Evolutionary conservation across 1,284 basidiomycete genomes (phyloP).

Genomic region (Microbotryomycetes sp.): DNA sequence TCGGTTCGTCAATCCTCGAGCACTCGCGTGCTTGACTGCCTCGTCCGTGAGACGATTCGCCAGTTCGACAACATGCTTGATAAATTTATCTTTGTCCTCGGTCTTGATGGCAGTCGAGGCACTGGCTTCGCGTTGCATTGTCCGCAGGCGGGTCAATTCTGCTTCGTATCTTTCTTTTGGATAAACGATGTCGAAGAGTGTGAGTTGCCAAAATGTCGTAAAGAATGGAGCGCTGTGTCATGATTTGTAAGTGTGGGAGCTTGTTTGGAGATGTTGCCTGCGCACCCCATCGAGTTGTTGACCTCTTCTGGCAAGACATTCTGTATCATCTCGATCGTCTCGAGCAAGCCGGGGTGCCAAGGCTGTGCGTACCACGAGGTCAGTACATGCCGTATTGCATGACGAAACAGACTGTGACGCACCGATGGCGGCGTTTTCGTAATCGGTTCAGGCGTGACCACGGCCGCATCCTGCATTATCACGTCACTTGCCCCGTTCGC

Average conservation of each 20-base stretch:
- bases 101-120: neutral
- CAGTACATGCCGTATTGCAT: neutral
- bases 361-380: constrained; percentile 39
- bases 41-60: constrained; percentile 36
- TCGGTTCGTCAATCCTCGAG: constrained; percentile 41
- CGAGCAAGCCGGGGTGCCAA: constrained; percentile 64
- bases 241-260: neutral
- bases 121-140: constrained; percentile 29
- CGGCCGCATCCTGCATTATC: neutral
- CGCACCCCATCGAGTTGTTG: constrained; percentile 63
- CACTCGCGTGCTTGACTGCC: constrained; percentile 31
- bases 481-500: too few species aligned
- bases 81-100: constrained; percentile 22
- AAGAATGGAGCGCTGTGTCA: constrained; percentile 71
- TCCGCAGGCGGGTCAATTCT: constrained; percentile 41
- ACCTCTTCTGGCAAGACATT: constrained; percentile 59
- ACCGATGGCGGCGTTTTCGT: neutral
- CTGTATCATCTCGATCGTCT: constrained; percentile 61
- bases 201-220: constrained; percentile 88
- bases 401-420: neutral
- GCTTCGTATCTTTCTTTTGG: constrained; percentile 46
- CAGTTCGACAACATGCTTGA: constrained; percentile 31
- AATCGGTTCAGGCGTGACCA: neutral
- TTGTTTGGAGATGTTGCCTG: constrained; percentile 3
- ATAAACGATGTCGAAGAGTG: constrained; percentile 74